Conservation (phyloP, 1,284 basidiomycete species). For the Pterula multifida region DNA sequence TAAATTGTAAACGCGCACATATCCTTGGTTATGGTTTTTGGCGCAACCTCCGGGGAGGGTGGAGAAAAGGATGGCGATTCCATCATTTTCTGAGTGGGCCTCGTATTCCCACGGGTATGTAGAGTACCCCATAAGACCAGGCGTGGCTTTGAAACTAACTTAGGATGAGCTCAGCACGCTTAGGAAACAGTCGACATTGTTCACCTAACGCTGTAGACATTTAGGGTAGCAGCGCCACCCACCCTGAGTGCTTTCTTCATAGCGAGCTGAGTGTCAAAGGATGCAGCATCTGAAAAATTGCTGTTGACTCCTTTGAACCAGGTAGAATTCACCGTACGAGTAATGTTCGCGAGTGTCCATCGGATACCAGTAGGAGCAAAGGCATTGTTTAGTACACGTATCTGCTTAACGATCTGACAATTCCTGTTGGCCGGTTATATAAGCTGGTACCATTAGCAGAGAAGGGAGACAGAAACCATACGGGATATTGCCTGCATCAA, state of each 20-base stretch:
- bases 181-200: background rate
- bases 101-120: conserved; percentile 23
- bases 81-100: conserved; percentile 20
- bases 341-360: conserved; percentile 21
- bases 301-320: conserved; percentile 29
- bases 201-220: conserved; percentile 27
- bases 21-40: conserved; percentile 23
- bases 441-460: background rate
- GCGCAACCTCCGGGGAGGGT: conserved; percentile 24
- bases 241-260: conserved; percentile 27
- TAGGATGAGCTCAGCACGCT: conserved; percentile 3
- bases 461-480: conserved; percentile 8
- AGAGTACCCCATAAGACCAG: conserved; percentile 22
- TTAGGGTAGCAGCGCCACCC: conserved; percentile 22
- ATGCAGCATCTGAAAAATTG: conserved; percentile 17
- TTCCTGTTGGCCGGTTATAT: too few relatives aligned
- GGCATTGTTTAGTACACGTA: conserved; percentile 23
- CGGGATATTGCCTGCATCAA: conserved; percentile 20
- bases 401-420: conserved; percentile 19
- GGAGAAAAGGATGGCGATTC: conserved; percentile 24
- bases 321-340: conserved; percentile 21
- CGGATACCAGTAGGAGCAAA: conserved; percentile 21
- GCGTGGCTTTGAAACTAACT: conserved; percentile 8
- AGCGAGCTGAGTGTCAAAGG: conserved; percentile 18
- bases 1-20: conserved; percentile 6